These are phyloP conservation scores for Berberis vulgaris DNA, from an alignment of 164 flowering plant genomes.

Conservation along the genomic window DNA sequence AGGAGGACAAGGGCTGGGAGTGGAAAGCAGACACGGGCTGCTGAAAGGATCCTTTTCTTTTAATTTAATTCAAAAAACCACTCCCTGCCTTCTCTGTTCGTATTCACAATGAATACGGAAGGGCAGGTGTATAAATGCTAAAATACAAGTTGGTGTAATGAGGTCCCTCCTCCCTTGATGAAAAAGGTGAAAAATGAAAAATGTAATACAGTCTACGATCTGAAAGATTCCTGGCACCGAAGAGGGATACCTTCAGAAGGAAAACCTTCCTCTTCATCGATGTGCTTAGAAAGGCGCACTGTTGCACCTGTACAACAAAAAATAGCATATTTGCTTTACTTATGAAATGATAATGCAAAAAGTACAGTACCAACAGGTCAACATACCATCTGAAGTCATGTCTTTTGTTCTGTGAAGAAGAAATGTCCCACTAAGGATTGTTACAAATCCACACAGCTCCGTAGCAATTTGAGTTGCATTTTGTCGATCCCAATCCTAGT, in stretches of 20 bases:
- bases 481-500: slow-evolving; percentile 72
- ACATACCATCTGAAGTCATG: slow-evolving; percentile 42
- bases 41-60: not conserved
- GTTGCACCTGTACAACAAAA: slow-evolving; percentile 10
- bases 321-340: not conserved
- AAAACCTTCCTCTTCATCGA: slow-evolving; percentile 30
- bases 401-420: slow-evolving; percentile 77
- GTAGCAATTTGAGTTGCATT: slow-evolving; percentile 63
- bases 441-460: slow-evolving; percentile 69
- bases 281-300: slow-evolving; percentile 24
- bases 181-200: not conserved
- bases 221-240: slow-evolving; percentile 25
- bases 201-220: slow-evolving; percentile 3
- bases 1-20: not conserved
- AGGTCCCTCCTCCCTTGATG: not conserved
- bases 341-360: not conserved
- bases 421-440: slow-evolving; percentile 68
- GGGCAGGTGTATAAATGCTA: not conserved
- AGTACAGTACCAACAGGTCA: not conserved
- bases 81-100: not conserved
- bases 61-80: not conserved
- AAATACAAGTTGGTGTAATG: not conserved
- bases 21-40: not conserved
- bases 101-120: not conserved
- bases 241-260: slow-evolving; percentile 36